Evolutionary conservation across 345 rosid species (phyloP), one percentile per base, ranked within the genome.

Genomic region (Populus tremula): DNA sequence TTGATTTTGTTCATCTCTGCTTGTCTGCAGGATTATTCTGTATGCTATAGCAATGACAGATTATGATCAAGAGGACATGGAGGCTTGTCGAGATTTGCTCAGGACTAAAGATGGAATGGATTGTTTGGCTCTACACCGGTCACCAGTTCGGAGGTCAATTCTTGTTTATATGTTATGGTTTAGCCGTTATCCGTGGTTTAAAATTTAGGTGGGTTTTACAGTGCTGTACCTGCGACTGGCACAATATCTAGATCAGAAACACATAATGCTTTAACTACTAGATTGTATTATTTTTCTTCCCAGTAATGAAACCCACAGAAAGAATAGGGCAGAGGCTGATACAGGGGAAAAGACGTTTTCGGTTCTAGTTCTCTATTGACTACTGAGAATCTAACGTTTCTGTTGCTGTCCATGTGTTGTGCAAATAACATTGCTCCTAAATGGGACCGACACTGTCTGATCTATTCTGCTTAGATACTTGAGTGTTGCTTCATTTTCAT

Each of bases 11-110:
- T 67, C 67, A 39, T 62, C 20, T 18, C 13, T 16, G 29, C 36
- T 75, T 69, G 64, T 65, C 49, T 83, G 78, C 80, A 96, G 96
- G 85, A 89, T 93, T 64, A 85, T 96, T 69, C 82, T 89, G 49
- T 91, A 93, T 79, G 89, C 93, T 2, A 91, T 93, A 80, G 90
- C 93, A 18, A 86, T 91, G 96, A 85, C 85, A 31, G 95, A 91
- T 87, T 86, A 79, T 82, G 95, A 91, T 88, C 97, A 94, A 79
- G 97, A 89, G 1, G 78, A 75, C 47, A 33, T 35, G 21, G 88
- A 86, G 54, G 77, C 29, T 25, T 74, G 86, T 82, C 69, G 85
- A 80, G 38, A 74, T 76, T 9, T 89, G 56, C 89, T 93, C 69
- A 88, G 83, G 82, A 94, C 97, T 1, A 91, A 67, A 85, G 92